Evolutionary conservation across 163 green algal genomes (phyloP).

Genomic region (Chloromonas sp.): DNA sequence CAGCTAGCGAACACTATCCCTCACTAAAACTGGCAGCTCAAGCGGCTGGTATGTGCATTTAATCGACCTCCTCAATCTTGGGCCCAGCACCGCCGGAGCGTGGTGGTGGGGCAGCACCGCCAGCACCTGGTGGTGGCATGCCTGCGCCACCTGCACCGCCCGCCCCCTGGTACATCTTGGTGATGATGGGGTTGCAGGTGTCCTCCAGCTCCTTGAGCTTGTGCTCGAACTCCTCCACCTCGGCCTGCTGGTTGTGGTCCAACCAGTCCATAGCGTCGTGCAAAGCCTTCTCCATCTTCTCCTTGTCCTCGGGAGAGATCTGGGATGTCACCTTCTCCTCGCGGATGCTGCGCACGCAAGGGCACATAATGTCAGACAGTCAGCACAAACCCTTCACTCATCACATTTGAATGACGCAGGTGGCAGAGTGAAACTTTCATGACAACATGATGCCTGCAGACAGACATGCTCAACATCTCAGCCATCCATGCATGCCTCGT

Average conservation of each 20-base stretch:
- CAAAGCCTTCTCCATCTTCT: conserved; percentile 83
- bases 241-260: conserved; percentile 84
- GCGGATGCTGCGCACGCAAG: not conserved
- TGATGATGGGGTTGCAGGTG: conserved; percentile 90
- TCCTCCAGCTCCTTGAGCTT: conserved; percentile 95
- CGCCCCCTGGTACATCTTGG: conserved; percentile 66
- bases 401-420: not conserved
- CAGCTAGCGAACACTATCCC: too few species aligned
- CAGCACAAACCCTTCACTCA: too few species aligned
- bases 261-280: conserved; percentile 84
- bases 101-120: conserved; percentile 16
- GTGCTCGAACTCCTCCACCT: conserved; percentile 92
- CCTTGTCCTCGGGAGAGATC: conserved; percentile 84
- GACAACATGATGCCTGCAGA: not conserved
- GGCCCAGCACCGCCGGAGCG: conserved; percentile 41
- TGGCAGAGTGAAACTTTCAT: not conserved
- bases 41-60: conserved; percentile 23
- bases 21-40: too few species aligned
- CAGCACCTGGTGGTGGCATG: conserved; percentile 21
- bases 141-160: conserved; percentile 17
- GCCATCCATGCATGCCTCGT: not conserved
- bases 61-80: conserved; percentile 93
- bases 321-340: conserved; percentile 51
- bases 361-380: too few species aligned
- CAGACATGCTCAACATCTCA: not conserved